phyloP scores from a whole-genome alignment of 352 stramenopile species.

The Pythium diclinum region DNA sequence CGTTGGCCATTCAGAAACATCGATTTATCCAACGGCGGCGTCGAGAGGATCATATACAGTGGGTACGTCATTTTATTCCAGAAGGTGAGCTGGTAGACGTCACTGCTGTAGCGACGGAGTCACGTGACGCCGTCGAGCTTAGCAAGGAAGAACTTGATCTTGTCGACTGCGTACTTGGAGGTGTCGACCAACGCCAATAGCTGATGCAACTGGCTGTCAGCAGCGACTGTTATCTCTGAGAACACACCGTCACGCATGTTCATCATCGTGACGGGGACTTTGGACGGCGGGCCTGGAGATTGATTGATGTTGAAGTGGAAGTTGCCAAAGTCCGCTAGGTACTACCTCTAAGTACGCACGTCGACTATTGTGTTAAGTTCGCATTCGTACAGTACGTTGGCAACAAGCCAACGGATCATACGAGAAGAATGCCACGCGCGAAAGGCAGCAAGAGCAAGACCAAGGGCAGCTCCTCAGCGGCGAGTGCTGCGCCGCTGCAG shows the following conservation, averaged over 20 bases:
- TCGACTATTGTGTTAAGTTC: conserved; percentile 17
- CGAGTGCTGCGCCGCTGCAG: conserved; percentile 2
- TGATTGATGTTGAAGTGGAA: too few relatives aligned
- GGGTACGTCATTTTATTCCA: neutral
- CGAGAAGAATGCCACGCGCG: conserved; percentile 20
- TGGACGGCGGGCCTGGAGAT: neutral
- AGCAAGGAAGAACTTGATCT: neutral
- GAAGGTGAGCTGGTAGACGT: neutral
- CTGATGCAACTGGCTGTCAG: neutral
- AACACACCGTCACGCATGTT: neutral
- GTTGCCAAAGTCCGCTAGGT: neutral
- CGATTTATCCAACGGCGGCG: neutral
- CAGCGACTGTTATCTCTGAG: neutral
- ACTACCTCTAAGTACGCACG: conserved; percentile 12
- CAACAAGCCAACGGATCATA: neutral
- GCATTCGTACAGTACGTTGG: neutral
- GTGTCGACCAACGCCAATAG: neutral
- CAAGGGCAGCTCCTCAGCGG: conserved; percentile 5
- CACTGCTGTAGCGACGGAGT: neutral
- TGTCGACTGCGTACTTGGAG: neutral
- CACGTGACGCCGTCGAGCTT: neutral
- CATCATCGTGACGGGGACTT: neutral
- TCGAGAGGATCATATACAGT: neutral
- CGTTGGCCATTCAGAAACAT: neutral
- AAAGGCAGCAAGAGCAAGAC: conserved; percentile 15